Conservation (phyloP, 306 rosid genomes). For the Clitoria ternatea region DNA sequence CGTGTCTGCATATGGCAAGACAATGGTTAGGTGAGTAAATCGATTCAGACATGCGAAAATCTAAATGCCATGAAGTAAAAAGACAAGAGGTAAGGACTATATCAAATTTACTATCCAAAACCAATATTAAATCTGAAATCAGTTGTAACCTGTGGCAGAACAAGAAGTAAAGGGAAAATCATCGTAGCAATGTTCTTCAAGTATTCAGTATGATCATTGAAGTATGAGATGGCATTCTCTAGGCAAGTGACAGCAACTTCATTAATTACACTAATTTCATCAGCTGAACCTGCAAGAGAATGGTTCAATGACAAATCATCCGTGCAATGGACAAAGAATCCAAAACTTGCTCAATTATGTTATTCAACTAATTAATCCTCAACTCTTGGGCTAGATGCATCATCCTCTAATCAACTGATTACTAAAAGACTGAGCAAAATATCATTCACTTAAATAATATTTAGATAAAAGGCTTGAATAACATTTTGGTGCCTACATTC, state of each 20-base stretch:
- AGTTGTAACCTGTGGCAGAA: conserved; percentile 64
- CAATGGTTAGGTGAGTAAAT: conserved; percentile 7
- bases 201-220: conserved; percentile 30
- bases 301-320: not conserved
- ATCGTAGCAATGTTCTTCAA: conserved; percentile 44
- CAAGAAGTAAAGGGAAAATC: conserved; percentile 73
- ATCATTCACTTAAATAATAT: not conserved
- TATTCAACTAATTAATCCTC: not conserved
- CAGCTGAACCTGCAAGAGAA: conserved; percentile 54
- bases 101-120: not conserved
- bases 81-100: not conserved
- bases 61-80: not conserved
- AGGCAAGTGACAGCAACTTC: conserved; percentile 67
- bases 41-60: conserved; percentile 11
- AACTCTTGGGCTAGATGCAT: not conserved
- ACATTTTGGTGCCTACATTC: too few relatives aligned
- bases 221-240: conserved; percentile 42
- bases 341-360: not conserved
- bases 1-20: conserved; percentile 50
- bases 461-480: not conserved
- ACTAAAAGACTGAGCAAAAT: not conserved
- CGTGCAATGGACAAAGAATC: not conserved
- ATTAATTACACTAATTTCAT: conserved; percentile 40
- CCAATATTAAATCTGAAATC: not conserved
- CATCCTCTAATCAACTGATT: not conserved